A percentile compares a stretch with the other conserved stretches of the same genome.
Evolutionary conservation across 768 basidiomycete genomes (phyloP).

Genomic region (Agaricus blazei): DNA sequence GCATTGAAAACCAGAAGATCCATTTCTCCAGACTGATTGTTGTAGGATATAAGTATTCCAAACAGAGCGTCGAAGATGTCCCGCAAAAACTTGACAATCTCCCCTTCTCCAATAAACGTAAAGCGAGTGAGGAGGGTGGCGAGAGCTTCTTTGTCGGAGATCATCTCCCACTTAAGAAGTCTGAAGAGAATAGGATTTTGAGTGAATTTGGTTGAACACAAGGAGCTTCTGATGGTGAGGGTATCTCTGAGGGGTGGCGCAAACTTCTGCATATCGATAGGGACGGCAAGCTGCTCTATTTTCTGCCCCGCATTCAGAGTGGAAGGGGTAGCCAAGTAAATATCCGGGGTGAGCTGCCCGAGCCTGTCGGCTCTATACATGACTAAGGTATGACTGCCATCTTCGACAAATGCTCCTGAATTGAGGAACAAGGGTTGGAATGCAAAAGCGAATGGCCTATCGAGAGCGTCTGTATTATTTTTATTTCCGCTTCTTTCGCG

Average conservation of each 20-base stretch:
- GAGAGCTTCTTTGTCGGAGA: slow-evolving; percentile 60
- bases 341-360: slow-evolving; percentile 51
- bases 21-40: slow-evolving; percentile 73
- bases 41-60: slow-evolving; percentile 72
- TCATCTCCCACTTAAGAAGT: slow-evolving; percentile 74
- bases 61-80: slow-evolving; percentile 94
- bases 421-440: slow-evolving; percentile 85
- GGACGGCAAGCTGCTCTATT: slow-evolving; percentile 52
- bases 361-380: slow-evolving; percentile 82
- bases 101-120: slow-evolving; percentile 89
- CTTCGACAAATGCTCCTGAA: slow-evolving; percentile 74
- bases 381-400: slow-evolving; percentile 81
- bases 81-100: slow-evolving; percentile 89
- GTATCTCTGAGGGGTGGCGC: slow-evolving; percentile 74
- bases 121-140: slow-evolving; percentile 75
- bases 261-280: slow-evolving; percentile 56
- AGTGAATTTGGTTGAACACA: slow-evolving; percentile 90
- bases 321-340: slow-evolving; percentile 71
- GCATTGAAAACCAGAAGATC: slow-evolving; percentile 87
- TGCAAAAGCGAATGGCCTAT: slow-evolving; percentile 87
- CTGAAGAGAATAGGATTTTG: slow-evolving; percentile 83
- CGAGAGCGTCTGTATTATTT: slow-evolving; percentile 37
- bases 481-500: slow-evolving; percentile 25
- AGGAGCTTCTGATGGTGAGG: slow-evolving; percentile 77
- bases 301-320: slow-evolving; percentile 52